phyloP scores from a whole-genome alignment of 140 eudicot genomes.

The Bidens hawaiensis region DNA sequence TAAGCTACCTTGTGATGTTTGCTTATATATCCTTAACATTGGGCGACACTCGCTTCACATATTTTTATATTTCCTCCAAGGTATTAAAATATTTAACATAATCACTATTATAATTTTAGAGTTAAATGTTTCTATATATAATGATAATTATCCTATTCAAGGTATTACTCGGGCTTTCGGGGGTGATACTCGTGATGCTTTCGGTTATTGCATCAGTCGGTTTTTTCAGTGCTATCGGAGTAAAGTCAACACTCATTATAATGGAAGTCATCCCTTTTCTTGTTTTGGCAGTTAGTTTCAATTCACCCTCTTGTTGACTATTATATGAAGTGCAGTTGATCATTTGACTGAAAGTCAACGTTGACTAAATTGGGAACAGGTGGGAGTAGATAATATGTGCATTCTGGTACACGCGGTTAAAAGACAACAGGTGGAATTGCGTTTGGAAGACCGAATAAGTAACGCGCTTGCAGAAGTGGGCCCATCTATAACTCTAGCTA shows the following conservation, averaged over 20 bases:
- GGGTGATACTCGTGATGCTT: constrained; percentile 90
- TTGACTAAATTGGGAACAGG: constrained; percentile 41
- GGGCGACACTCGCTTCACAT: constrained; percentile 81
- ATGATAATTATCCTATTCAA: constrained; percentile 29
- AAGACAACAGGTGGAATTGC: constrained; percentile 71
- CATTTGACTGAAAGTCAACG: background rate
- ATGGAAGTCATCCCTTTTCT: constrained; percentile 99
- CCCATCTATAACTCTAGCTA: constrained; percentile 95
- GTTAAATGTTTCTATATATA: background rate
- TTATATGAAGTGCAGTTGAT: constrained; percentile 1
- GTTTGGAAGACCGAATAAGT: constrained; percentile 87
- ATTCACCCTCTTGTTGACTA: background rate
- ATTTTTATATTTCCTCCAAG: constrained; percentile 86
- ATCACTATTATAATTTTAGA: background rate
- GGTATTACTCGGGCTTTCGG: constrained; percentile 96
- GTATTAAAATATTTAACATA: constrained; percentile 29
- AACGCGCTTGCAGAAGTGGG: constrained; percentile 99
- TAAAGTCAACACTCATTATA: constrained; percentile 94
- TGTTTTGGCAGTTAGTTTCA: constrained; percentile 93
- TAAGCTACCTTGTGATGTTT: constrained; percentile 99
- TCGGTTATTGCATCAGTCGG: constrained; percentile 98
- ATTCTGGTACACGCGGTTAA: constrained; percentile 93
- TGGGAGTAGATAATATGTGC: constrained; percentile 99
- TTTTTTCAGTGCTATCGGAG: constrained; percentile 94
- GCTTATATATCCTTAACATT: constrained; percentile 96